Evolutionary conservation across 106 monocot species (phyloP).

Genomic region (Alisma plantagoaquatica): DNA sequence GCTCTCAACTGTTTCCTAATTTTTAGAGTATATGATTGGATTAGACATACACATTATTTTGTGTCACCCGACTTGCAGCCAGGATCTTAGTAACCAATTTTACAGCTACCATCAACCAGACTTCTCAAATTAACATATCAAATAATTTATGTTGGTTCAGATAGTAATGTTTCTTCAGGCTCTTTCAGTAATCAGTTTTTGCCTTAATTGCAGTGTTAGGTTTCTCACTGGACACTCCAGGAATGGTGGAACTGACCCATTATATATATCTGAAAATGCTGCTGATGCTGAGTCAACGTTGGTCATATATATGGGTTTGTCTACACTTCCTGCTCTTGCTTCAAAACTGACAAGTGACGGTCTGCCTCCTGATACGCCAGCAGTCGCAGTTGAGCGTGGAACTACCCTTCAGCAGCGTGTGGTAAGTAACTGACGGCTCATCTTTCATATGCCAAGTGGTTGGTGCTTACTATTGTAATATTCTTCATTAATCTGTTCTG

Average conservation of each 20-base stretch:
- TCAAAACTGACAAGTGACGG: constrained; percentile 60
- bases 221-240: constrained; percentile 93
- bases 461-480: too few species aligned
- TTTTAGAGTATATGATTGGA: too few species aligned
- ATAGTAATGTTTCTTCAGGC: too few species aligned
- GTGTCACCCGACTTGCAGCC: too few species aligned
- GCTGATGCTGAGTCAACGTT: constrained; percentile 83
- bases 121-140: too few species aligned
- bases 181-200: neutral
- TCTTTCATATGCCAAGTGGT: too few species aligned
- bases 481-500: too few species aligned
- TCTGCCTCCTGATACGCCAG: constrained; percentile 56
- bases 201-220: constrained; percentile 52
- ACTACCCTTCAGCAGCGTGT: constrained; percentile 88
- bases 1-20: too few species aligned
- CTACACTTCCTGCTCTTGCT: constrained; percentile 69
- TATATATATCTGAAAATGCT: constrained; percentile 65
- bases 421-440: constrained; percentile 30
- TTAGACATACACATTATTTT: too few species aligned
- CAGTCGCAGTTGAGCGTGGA: constrained; percentile 91
- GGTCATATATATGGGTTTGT: constrained; percentile 95
- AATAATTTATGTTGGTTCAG: too few species aligned
- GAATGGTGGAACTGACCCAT: constrained; percentile 87
- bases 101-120: too few species aligned
- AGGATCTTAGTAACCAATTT: too few species aligned